Base-by-base conservation (phyloP, 805 yeast species). In the Saturnispora sekii region DNA sequence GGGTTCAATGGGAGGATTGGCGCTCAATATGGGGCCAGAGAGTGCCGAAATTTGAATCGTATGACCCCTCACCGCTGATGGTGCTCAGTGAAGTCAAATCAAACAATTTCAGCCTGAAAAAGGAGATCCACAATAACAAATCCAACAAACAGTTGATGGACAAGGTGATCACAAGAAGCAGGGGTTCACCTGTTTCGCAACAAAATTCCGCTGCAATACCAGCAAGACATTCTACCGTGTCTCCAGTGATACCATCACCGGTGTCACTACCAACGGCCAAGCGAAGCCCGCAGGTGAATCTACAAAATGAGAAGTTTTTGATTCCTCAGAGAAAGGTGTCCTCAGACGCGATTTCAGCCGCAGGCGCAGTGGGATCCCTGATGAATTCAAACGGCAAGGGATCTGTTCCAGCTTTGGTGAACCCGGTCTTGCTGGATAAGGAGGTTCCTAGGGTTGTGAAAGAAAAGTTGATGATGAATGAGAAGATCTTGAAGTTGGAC, bases 31-130 rank as follows among this genome's bases (percentile, higher is more conserved):
- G 97, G 97, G 70, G 72, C 37, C 57, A 68, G 1, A 67, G 69
- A 15, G 80, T 79, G 2, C 95, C 95, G 1, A 77, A 76, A 53
- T 57, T 86, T 36, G 81, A 79, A 44, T 79, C 87, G 1, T 83
- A 79, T 56, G 78, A 78, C 49, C 71, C 62, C 46, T 38, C 29
- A 29, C 46, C 35, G 14, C 29, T 38, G 14, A 26, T 43, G 18
- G 38, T 38, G 10, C 18, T 43, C 17, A 43, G 29, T 38, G 46
- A 37, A 32, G 14, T 36, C 26, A 31, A 35, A 32, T 38, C 40
- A 9, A n/a, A 10, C 10, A 37, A 16, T 37, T 11, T 17, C 29
- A 43, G 38, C 26, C 46, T 63, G 29, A 58, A 58, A 41, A 58
- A 54, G 29, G 66, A 63, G 44, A 57, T 63, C 9, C 30, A 52